These are phyloP conservation scores for Venturia nashicola DNA, from an alignment of 2,329 filamentous ascomycete species.

Conservation along the genomic window DNA sequence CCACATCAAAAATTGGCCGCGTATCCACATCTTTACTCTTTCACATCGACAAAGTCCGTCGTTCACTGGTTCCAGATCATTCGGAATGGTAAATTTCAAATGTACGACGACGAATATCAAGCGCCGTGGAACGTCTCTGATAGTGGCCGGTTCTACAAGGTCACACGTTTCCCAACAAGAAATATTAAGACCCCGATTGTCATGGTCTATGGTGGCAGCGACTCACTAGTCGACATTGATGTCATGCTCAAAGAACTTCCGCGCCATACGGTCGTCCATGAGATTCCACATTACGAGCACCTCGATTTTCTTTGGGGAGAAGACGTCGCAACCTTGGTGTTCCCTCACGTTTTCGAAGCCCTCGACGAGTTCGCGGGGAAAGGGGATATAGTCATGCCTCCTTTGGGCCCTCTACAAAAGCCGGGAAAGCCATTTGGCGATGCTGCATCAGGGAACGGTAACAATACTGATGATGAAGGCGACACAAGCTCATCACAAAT, in stretches of 20 bases:
- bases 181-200: constrained; percentile 97
- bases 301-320: constrained; percentile 91
- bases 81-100: constrained; percentile 88
- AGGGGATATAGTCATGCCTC: not conserved
- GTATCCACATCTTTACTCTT: constrained; percentile 92
- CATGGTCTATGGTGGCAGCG: constrained; percentile 82
- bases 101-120: constrained; percentile 93
- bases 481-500: not conserved
- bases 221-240: constrained; percentile 87
- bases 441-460: not conserved
- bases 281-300: constrained; percentile 89
- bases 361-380: constrained; percentile 50
- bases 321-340: constrained; percentile 74
- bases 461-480: not conserved
- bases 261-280: constrained; percentile 68
- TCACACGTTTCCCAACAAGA: constrained; percentile 87
- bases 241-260: constrained; percentile 87
- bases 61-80: constrained; percentile 99
- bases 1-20: constrained; percentile 83
- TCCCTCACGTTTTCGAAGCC: constrained; percentile 83
- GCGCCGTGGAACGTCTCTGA: constrained; percentile 59
- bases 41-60: constrained; percentile 90
- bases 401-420: not conserved
- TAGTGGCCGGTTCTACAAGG: constrained; percentile 80
- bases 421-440: not conserved